Percentiles rank a stretch among this genome's conserved stretches.
phyloP scores from a whole-genome alignment of 2,329 filamentous ascomycete genomes.

The Calonectria pseudoreteaudii region DNA sequence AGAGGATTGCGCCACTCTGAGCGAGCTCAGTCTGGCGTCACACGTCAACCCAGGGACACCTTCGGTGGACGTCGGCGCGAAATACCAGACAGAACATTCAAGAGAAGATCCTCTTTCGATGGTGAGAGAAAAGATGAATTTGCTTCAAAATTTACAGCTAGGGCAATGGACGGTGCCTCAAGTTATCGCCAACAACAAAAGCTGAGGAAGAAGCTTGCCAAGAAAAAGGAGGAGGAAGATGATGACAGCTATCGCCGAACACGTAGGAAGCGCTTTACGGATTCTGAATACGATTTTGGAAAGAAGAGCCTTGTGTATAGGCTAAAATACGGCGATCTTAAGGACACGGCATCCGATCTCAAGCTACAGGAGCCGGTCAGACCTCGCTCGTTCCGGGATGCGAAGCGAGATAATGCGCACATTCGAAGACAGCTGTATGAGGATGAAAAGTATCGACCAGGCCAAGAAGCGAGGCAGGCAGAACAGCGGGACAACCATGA shows the following conservation, averaged over 20 bases:
- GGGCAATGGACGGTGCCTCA: constrained; percentile 45
- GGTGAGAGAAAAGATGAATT: constrained; percentile 31
- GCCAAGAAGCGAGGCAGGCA: neutral
- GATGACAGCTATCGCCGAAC: constrained; percentile 54
- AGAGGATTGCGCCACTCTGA: constrained; percentile 69
- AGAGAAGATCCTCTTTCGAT: neutral
- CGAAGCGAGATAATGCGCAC: constrained; percentile 8
- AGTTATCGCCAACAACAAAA: constrained; percentile 52
- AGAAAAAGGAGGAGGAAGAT: constrained; percentile 53
- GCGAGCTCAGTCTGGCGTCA: constrained; percentile 44
- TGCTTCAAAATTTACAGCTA: constrained; percentile 39
- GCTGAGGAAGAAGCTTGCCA: constrained; percentile 65
- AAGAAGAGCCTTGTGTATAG: constrained; percentile 68
- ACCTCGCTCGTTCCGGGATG: constrained; percentile 36
- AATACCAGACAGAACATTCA: neutral
- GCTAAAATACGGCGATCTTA: constrained; percentile 58
- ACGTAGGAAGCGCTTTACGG: constrained; percentile 64
- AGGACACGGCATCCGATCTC: constrained; percentile 41
- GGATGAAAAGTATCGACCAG: neutral
- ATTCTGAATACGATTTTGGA: constrained; percentile 62
- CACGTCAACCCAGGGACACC: constrained; percentile 18
- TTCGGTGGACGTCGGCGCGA: constrained; percentile 6
- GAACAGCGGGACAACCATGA: neutral
- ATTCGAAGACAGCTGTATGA: neutral
- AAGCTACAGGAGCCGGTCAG: constrained; percentile 43